These are phyloP conservation scores for Lophiotrema nucula DNA, from an alignment of 495 filamentous ascomycete genomes.

Conservation along the genomic window DNA sequence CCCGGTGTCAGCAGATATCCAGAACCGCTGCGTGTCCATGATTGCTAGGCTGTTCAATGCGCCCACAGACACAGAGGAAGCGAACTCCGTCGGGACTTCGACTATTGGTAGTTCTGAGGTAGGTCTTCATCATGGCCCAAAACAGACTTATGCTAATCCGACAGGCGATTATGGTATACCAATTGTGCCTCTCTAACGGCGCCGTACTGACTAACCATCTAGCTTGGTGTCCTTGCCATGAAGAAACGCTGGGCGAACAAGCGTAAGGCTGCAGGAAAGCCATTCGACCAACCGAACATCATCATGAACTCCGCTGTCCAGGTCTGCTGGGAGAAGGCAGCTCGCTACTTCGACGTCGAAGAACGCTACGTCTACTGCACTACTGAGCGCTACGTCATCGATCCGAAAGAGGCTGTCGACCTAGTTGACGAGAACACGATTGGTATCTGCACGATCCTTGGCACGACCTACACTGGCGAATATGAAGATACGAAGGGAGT, in stretches of 20 bases:
- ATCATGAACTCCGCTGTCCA: conserved; percentile 91
- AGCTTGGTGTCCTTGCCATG: conserved; percentile 83
- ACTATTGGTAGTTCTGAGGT: conserved; percentile 86
- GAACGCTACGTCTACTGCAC: conserved; percentile 88
- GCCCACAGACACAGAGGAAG: conserved; percentile 50
- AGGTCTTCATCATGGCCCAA: conserved; percentile 52
- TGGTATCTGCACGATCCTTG: conserved; percentile 85
- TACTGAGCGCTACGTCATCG: conserved; percentile 76
- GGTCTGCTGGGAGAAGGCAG: conserved; percentile 95
- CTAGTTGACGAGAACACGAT: conserved; percentile 95
- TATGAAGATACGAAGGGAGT: conserved; percentile 90
- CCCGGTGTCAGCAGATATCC: conserved; percentile 83
- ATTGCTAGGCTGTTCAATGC: conserved; percentile 85
- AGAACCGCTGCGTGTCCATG: conserved; percentile 91
- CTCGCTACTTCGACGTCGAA: conserved; percentile 91
- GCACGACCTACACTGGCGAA: conserved; percentile 92
- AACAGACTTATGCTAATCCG: background rate
- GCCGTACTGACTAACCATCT: background rate
- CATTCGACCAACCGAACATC: conserved; percentile 75
- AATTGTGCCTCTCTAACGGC: background rate
- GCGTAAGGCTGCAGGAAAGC: conserved; percentile 73
- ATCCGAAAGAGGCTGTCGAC: conserved; percentile 75
- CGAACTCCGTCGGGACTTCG: conserved; percentile 74
- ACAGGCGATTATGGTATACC: conserved; percentile 8
- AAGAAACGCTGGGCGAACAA: conserved; percentile 92